phyloP scores from a whole-genome alignment of 331 rosid species.

The Pyracantha coccinea region DNA sequence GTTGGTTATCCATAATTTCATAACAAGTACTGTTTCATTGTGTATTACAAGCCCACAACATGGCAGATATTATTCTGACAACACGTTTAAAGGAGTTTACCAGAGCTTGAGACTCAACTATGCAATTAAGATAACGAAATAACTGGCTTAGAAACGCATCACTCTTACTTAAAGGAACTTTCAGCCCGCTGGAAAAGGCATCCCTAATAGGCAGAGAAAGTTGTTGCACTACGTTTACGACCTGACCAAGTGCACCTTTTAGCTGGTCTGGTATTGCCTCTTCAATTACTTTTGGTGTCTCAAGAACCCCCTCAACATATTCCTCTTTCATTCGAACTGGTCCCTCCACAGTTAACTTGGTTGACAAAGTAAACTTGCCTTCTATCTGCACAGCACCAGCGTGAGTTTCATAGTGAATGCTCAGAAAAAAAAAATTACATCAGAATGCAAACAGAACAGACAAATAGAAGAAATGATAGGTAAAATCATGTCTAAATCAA shows the following conservation, averaged over 20 bases:
- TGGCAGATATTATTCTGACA: neutral
- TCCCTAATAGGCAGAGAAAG: constrained; percentile 73
- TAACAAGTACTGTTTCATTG: neutral
- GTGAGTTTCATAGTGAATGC: constrained; percentile 11
- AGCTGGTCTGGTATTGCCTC: constrained; percentile 78
- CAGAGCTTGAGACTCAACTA: neutral
- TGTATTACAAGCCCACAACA: neutral
- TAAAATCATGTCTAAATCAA: neutral
- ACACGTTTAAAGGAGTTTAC: neutral
- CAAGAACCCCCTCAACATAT: constrained; percentile 75
- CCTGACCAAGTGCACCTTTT: constrained; percentile 81
- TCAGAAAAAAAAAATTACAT: neutral
- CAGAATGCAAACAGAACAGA: neutral
- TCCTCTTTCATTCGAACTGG: constrained; percentile 94
- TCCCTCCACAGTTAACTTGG: constrained; percentile 84
- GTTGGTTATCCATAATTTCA: neutral
- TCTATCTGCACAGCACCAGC: constrained; percentile 55
- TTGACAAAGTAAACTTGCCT: constrained; percentile 52
- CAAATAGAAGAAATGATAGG: neutral
- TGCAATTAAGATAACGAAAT: neutral
- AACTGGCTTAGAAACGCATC: constrained; percentile 10
- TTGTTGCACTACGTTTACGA: constrained; percentile 55
- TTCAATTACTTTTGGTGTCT: constrained; percentile 69
- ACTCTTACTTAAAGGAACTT: constrained; percentile 70
- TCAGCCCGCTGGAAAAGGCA: constrained; percentile 59